These are phyloP conservation scores for Zygoascus sp. DNA, from an alignment of 1,139 yeast species.

Conservation along the genomic window DNA sequence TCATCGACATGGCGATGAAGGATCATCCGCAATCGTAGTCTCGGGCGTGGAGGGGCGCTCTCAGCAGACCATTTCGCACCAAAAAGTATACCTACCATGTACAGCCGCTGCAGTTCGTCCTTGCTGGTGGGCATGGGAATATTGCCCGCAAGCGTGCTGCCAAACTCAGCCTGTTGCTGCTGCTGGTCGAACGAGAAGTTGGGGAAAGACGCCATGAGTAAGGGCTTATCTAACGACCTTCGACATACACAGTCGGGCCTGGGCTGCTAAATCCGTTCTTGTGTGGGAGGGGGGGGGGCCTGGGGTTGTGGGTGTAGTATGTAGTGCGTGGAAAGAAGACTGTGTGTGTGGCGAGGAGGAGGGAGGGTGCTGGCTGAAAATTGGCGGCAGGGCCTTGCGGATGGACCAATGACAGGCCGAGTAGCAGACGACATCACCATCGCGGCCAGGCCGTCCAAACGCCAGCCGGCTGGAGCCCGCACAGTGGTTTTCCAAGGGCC, in stretches of 20 bases:
- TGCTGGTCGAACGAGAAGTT: constrained; percentile 10
- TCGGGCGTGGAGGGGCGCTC: too few species aligned
- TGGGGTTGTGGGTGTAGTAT: constrained; percentile 6
- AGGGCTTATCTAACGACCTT: constrained; percentile 2
- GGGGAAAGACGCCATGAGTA: constrained; percentile 8
- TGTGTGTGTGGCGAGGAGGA: constrained; percentile 9
- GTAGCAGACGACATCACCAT: not conserved
- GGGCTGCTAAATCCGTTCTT: constrained; percentile 10
- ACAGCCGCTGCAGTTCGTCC: constrained; percentile 18
- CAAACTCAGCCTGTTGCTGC: constrained; percentile 3
- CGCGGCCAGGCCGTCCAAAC: not conserved
- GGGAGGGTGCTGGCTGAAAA: constrained; percentile 4
- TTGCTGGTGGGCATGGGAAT: constrained; percentile 15
- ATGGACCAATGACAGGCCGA: not conserved
- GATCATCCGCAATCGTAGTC: too few species aligned
- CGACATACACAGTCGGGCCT: constrained; percentile 7
- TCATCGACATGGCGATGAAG: too few species aligned
- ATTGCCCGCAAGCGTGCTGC: constrained; percentile 1
- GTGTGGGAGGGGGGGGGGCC: constrained; percentile 4
- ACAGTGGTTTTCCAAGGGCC: not conserved
- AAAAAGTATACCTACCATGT: constrained; percentile 12
- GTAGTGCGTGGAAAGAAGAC: constrained; percentile 3
- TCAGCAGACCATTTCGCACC: too few species aligned
- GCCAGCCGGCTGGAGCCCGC: not conserved
- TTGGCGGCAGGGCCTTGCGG: not conserved